phyloP scores from a whole-genome alignment of 768 basidiomycete genomes.

The Jaapia argillacea region DNA sequence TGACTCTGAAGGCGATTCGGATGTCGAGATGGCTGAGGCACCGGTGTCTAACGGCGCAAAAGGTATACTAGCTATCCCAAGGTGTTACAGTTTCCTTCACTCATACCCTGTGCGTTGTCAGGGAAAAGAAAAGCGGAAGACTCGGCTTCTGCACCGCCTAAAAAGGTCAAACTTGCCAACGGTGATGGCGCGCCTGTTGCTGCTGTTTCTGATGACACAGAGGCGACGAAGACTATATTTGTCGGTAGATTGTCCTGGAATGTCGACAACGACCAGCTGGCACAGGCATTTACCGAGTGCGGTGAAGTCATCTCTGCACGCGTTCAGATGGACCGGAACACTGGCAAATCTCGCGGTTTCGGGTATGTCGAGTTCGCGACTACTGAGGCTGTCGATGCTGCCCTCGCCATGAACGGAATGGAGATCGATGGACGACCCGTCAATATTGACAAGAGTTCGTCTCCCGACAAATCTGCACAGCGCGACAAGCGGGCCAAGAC shows the following conservation, averaged over 20 bases:
- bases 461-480: constrained; percentile 41
- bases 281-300: constrained; percentile 79
- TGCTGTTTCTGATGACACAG: constrained; percentile 23
- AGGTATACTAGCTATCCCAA: constrained; percentile 22
- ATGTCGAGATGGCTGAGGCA: constrained; percentile 50
- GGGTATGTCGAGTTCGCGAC: constrained; percentile 76
- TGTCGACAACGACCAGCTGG: constrained; percentile 92
- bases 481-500: constrained; percentile 64
- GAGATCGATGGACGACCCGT: constrained; percentile 90
- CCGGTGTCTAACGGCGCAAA: constrained; percentile 19
- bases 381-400: constrained; percentile 65
- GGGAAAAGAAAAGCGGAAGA: constrained; percentile 81
- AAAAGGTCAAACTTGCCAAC: constrained; percentile 75
- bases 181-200: constrained; percentile 37
- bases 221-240: constrained; percentile 67
- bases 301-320: constrained; percentile 86
- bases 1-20: constrained; percentile 33
- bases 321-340: constrained; percentile 79
- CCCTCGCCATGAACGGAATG: constrained; percentile 68
- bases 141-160: constrained; percentile 45
- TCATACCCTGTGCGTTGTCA: no score
- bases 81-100: constrained; percentile 3
- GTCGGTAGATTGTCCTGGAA: constrained; percentile 94
- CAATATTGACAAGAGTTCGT: constrained; percentile 74
- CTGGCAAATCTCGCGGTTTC: constrained; percentile 78